Evolutionary conservation across 169 alveolate species (phyloP).

Genomic region (Condylostoma magnum): DNA sequence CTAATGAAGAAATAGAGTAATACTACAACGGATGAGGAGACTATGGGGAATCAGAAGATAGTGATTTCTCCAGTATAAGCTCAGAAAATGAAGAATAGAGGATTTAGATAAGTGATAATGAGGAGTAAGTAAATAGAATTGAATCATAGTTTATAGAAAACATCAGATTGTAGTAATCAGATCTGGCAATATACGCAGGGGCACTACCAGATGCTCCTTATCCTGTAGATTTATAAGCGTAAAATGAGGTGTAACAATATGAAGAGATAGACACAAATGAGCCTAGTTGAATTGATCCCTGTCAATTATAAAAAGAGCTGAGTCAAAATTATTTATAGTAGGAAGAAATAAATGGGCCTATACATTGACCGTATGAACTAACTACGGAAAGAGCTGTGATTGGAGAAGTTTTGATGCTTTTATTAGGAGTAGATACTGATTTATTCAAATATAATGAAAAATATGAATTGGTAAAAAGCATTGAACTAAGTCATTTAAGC

Average conservation of each 20-base stretch:
- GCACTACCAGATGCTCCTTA: background rate
- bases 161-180: background rate
- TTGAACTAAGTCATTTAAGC: conserved; percentile 17
- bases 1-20: background rate
- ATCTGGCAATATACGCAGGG: background rate
- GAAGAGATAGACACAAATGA: background rate
- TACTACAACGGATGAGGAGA: background rate
- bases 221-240: background rate
- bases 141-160: background rate
- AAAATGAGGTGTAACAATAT: background rate
- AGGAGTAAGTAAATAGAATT: background rate
- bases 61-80: background rate
- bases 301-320: background rate
- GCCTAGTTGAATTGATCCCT: conserved; percentile 9
- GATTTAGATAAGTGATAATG: background rate
- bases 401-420: background rate
- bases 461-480: background rate
- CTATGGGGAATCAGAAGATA: background rate
- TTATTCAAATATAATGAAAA: background rate
- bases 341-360: background rate
- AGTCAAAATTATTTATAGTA: background rate
- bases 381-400: background rate
- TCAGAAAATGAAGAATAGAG: background rate
- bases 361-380: conserved; percentile 11
- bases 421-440: conserved; percentile 1